Base-by-base conservation (phyloP, 371 early-diverging fungal genomes). In the Mortierella sp. region DNA sequence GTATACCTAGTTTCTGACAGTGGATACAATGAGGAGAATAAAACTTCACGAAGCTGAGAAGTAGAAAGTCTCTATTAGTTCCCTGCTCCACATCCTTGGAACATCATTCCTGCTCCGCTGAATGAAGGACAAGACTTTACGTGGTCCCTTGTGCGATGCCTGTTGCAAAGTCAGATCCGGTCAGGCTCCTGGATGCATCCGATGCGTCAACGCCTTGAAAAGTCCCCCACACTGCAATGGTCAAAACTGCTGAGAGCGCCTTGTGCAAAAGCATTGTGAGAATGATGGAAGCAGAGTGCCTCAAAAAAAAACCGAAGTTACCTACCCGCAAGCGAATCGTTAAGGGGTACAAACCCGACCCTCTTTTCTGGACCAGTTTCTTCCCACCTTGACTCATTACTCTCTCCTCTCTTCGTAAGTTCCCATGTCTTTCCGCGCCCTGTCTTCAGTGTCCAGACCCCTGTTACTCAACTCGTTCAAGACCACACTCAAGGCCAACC, bases 11-110 rank as follows among this genome's bases (percentile, higher is more conserved):
- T 12, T 18, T 51, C 14, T 46, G 54, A 38, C 67, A 73, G 52
- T 73, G 56, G 38, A 30, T 42, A 39, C 67, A 73, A 24, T 64
- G 56, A 30, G 73, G 67, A 1, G 67, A 73, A 31, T 73, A 73
- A 52, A 73, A 73, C 67, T 73, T 73, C 38, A 73, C 67, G 30
- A 73, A 73, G 18, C 67, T 73, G 64, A 12, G 27, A 31, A 43
- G 51, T 12, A 10, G 28, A 12, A n/a, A 12, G 28, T 16, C 7
- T 26, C 13, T 28, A 16, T 28, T 24, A 27, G 28, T 27, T 23
- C 24, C 21, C 39, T 39, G 8, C 14, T 14, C 14, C 39, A n/a
- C n/a, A n/a, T n/a, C n/a, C n/a, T n/a, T n/a, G n/a, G n/a, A n/a
- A n/a, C n/a, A n/a, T n/a, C n/a, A n/a, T n/a, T n/a, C n/a, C n/a